Evolutionary conservation across 2,329 filamentous ascomycete genomes (phyloP).

Genomic region (Scortechinia acanthostroma): DNA sequence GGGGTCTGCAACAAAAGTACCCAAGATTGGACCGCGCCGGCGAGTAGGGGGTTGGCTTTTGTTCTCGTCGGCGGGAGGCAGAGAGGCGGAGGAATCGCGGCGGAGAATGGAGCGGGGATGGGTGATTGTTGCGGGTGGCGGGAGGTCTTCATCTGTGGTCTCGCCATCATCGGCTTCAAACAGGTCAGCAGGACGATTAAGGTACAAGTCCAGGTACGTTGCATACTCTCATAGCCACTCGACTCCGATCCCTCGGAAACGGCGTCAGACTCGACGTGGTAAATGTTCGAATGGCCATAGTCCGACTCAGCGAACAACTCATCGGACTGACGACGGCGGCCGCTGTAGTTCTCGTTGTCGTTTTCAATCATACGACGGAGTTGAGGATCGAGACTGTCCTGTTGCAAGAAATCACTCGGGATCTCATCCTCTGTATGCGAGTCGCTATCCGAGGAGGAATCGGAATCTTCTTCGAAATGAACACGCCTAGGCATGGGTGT

Average conservation of each 20-base stretch:
- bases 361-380: constrained; percentile 40
- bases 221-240: constrained; percentile 48
- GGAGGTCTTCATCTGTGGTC: constrained; percentile 44
- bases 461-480: not conserved
- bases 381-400: constrained; percentile 39
- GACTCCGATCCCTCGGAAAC: constrained; percentile 19
- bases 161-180: constrained; percentile 44
- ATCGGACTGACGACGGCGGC: constrained; percentile 17
- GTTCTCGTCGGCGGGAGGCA: constrained; percentile 13
- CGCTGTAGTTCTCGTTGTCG: constrained; percentile 21
- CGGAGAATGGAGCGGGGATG: constrained; percentile 37
- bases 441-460: constrained; percentile 19
- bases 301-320: constrained; percentile 21
- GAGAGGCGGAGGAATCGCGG: constrained; percentile 32
- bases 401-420: constrained; percentile 40
- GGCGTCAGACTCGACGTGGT: constrained; percentile 33
- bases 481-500: not conserved
- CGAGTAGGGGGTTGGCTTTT: constrained; percentile 9
- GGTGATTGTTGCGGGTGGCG: constrained; percentile 32
- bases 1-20: constrained; percentile 35
- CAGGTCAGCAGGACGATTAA: constrained; percentile 10
- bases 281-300: constrained; percentile 19
- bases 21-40: constrained; percentile 33
- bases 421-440: constrained; percentile 33
- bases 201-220: not conserved